Conservation (phyloP, 2,329 filamentous ascomycete species). For the Xylaria multiplex region DNA sequence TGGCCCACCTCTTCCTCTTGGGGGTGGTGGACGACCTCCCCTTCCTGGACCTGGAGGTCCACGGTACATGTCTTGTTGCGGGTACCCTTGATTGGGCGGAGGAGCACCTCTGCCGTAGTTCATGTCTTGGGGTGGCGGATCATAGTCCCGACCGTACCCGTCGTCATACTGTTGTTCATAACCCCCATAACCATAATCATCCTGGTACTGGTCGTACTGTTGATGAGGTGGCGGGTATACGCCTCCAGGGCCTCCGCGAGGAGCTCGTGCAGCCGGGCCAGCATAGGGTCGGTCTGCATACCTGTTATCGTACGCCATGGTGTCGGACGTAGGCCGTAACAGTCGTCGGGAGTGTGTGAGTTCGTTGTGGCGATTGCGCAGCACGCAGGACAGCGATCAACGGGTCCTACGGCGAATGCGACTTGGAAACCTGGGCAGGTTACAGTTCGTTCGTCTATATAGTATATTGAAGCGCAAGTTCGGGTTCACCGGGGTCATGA, state of each 20-base stretch:
- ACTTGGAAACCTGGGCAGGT: neutral
- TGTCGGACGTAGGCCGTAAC: constrained; percentile 20
- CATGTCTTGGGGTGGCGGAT: constrained; percentile 55
- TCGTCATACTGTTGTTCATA: constrained; percentile 57
- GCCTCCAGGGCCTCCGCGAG: constrained; percentile 45
- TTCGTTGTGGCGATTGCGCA: constrained; percentile 4
- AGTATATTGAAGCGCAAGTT: constrained; percentile 27
- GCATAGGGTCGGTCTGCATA: constrained; percentile 61
- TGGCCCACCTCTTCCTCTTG: constrained; percentile 58
- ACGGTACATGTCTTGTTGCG: constrained; percentile 58
- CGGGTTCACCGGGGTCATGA: constrained; percentile 14
- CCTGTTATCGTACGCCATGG: constrained; percentile 64
- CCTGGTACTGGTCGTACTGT: constrained; percentile 59
- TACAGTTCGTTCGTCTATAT: constrained; percentile 15
- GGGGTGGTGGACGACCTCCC: constrained; percentile 55
- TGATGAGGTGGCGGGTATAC: constrained; percentile 42
- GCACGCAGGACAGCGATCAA: constrained; percentile 26
- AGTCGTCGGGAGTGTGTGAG: neutral
- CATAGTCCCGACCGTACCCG: constrained; percentile 55
- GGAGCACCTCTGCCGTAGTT: constrained; percentile 58
- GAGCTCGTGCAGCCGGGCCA: constrained; percentile 56
- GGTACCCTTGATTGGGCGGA: constrained; percentile 52
- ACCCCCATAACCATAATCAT: constrained; percentile 57
- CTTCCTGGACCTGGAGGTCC: constrained; percentile 53
- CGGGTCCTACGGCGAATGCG: constrained; percentile 4